Evolutionary conservation across 192 early-diverging fungal species (phyloP), one percentile per base, ranked within the genome.

Genomic region (Chytriomyces sp.): DNA sequence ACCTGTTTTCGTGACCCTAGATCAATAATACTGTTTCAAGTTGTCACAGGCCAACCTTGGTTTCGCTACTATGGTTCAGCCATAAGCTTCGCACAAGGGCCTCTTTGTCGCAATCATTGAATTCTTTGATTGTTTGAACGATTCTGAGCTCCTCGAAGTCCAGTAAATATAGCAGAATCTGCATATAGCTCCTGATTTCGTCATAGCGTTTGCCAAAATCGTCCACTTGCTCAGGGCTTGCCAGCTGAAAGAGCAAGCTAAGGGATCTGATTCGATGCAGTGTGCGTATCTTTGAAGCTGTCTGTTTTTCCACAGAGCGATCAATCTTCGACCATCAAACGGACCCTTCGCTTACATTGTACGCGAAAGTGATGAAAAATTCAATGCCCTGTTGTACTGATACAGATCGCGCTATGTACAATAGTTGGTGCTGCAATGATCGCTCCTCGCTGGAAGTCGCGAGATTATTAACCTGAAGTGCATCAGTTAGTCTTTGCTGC

Each of bases 111-210:
- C 89, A 88, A 2, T 79, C 75, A 26, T 81, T 59, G 82, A 92
- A 92, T 34, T 90, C 88, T 7, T 76, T 70, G 8, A 80, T 75
- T 1, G 80, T 75, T 71, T 88, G 84, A 3, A 79, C 77, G 44
- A 91, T 89, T 34, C 83, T 80, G 10, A 91, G 81, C 39, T 82
- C 80, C 70, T 92, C 90, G 83, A 91, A 92, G 70, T 92, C 91
- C 0, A 80, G 81, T 39, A 91, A 74, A 52, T 92, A 92, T 22
- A 92, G 71, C 5, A 91, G 77, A 14, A 84, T 78, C 60, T 83
- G 82, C 55, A 91, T 75, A 61, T 90, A 89, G 44, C 79, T 73
- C 14, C 61, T 57, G 31, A 64, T 74, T 17, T 41, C 62, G 25
- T 73, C 59, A 64, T 63, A 61, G 10, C 31, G n/a, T 61, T 75